phyloP scores from a whole-genome alignment of 2,329 filamentous ascomycete species.

The Pseudogymnoascus sp. region DNA sequence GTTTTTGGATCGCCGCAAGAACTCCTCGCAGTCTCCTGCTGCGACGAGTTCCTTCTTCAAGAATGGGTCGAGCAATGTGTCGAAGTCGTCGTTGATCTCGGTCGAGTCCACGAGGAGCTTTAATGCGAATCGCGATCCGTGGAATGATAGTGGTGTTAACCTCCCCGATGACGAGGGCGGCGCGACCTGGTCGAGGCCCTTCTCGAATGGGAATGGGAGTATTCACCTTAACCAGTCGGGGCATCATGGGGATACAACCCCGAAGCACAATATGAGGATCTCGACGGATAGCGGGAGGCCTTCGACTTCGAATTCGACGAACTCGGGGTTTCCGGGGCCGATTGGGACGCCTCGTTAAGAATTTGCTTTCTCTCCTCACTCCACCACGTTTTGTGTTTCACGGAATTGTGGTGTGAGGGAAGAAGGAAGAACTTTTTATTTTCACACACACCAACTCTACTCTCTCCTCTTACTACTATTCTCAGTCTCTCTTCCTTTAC shows the following conservation, averaged over 20 bases:
- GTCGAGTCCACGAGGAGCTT: constrained; percentile 91
- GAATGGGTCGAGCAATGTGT: constrained; percentile 78
- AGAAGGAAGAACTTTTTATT: neutral
- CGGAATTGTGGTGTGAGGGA: neutral
- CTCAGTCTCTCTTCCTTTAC: neutral
- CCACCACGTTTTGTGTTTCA: too few relatives aligned
- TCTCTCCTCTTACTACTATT: neutral
- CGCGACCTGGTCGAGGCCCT: constrained; percentile 47
- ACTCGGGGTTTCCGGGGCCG: constrained; percentile 92
- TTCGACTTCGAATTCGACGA: constrained; percentile 89
- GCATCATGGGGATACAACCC: constrained; percentile 73
- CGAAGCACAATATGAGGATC: constrained; percentile 73
- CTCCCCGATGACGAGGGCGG: constrained; percentile 74
- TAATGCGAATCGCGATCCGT: constrained; percentile 87
- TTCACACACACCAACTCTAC: neutral
- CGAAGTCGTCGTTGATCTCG: constrained; percentile 90
- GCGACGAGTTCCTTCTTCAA: constrained; percentile 70
- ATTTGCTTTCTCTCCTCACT: constrained; percentile 21
- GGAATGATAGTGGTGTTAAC: constrained; percentile 97
- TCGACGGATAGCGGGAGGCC: constrained; percentile 88
- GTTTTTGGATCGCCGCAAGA: constrained; percentile 94
- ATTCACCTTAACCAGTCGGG: constrained; percentile 50
- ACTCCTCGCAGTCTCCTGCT: constrained; percentile 76
- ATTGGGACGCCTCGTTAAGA: constrained; percentile 83
- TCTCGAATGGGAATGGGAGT: constrained; percentile 60